These are phyloP conservation scores for Jasminum sambac DNA, from an alignment of 257 asterid genomes.

Conservation along the genomic window DNA sequence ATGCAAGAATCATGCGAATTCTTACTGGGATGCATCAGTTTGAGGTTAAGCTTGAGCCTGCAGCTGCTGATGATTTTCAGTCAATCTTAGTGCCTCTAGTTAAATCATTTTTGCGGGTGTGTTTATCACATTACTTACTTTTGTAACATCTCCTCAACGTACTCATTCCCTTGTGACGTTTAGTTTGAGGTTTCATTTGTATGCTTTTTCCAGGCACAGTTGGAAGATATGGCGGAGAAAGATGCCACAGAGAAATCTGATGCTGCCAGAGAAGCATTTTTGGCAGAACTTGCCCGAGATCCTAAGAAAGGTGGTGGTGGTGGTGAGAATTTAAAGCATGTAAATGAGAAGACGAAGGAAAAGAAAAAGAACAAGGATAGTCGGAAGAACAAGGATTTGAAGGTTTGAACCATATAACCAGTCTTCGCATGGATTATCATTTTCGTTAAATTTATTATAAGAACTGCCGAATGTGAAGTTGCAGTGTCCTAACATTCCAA, in stretches of 20 bases:
- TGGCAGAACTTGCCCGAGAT: constrained; percentile 93
- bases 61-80: constrained; percentile 68
- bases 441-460: background rate
- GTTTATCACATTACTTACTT: constrained; percentile 13
- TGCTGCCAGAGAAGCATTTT: constrained; percentile 91
- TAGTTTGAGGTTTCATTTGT: constrained; percentile 23
- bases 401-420: constrained; percentile 53
- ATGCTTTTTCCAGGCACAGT: constrained; percentile 52
- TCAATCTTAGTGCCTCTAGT: constrained; percentile 69
- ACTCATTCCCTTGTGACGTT: constrained; percentile 19
- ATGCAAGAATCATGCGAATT: constrained; percentile 72
- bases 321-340: constrained; percentile 57
- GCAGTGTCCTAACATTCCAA: constrained; percentile 22
- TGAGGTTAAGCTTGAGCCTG: constrained; percentile 67
- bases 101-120: constrained; percentile 83
- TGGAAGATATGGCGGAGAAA: constrained; percentile 91
- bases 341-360: constrained; percentile 69
- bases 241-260: constrained; percentile 97
- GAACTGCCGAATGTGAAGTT: constrained; percentile 21
- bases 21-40: constrained; percentile 72
- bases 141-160: constrained; percentile 4
- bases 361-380: constrained; percentile 75
- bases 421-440: constrained; percentile 4
- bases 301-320: constrained; percentile 60
- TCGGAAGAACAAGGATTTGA: constrained; percentile 71